Evolutionary conservation across 768 basidiomycete species (phyloP), one percentile per base, ranked within the genome.

Genomic region (Mrakia blollopis): DNA sequence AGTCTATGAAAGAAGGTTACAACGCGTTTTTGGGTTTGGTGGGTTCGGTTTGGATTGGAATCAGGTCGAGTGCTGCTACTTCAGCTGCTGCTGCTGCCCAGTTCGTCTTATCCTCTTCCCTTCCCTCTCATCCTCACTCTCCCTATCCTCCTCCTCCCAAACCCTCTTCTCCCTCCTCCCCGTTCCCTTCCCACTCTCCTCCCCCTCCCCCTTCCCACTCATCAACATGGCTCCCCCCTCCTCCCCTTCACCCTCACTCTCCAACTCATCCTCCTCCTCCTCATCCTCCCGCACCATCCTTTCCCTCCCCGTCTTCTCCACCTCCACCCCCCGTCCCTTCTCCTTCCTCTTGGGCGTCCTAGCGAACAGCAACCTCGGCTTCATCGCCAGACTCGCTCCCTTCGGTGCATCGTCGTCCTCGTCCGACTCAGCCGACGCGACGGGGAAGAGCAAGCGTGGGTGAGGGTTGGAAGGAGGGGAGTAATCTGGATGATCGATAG

Each of bases 321-420:
- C 47, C 62, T 39, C 61, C 62, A 23, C 16, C 2, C 41, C 28
- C 41, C n/a, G 11, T 2, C n/a, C 14, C 18, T 16, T 23, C 11
- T 37, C 23, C 61, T n/a, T 32, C 39, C 30, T 37, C 37, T 44
- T 73, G 10, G 44, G 57, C 18, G 72, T 50, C 5, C 25, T 57
- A 52, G 35, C 16, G 71, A 67, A 65, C 28, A 74, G 62, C 28
- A 62, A n/a, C 16, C 73, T 41, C 10, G 73, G 73, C 32, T 39
- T 63, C 41, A 23, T 7, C 2, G 62, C 44, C 7, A 50, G 47
- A 4, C 16, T 4, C 16, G 47, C 47, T 2, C 47, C 47, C 7
- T 74, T 44, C 21, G 62, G 61, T 10, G 62, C 73, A 63, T 74
- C 73, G 44, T 74, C 47, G 73, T 74, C 73, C 61, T 41, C 72